A percentile compares a stretch with the other conserved stretches of the same genome.
Conservation (phyloP, 495 filamentous ascomycete species). For the Trichodelitschia bisporula region DNA sequence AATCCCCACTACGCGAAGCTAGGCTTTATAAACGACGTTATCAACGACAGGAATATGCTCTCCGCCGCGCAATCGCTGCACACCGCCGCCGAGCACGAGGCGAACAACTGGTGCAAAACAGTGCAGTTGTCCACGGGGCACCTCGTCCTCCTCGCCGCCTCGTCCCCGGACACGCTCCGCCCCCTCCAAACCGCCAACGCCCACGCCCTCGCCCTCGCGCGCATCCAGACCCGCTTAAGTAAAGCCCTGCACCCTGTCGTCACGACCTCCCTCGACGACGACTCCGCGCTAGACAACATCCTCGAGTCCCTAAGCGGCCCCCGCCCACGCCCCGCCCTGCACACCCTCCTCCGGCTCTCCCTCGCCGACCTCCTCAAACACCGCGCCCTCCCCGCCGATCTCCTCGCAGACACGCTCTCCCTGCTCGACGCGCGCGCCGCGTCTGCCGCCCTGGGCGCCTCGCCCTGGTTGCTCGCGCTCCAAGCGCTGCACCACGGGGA, state of each 20-base stretch:
- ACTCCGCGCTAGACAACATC: conserved; percentile 49
- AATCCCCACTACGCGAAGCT: conserved; percentile 44
- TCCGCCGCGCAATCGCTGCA: conserved; percentile 42
- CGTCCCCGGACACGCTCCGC: too few species aligned
- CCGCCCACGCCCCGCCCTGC: conserved; percentile 34
- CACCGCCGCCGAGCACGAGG: conserved; percentile 39
- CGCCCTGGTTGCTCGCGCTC: too few species aligned
- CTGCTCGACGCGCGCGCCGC: conserved; percentile 32
- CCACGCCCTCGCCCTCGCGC: too few species aligned
- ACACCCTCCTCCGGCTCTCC: conserved; percentile 34
- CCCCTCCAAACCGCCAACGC: too few species aligned
- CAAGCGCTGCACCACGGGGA: too few species aligned
- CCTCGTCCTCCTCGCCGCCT: conserved; percentile 26
- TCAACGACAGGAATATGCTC: conserved; percentile 40
- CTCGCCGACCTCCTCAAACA: conserved; percentile 41
- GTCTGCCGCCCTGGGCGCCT: too few species aligned
- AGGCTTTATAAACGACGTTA: conserved; percentile 85
- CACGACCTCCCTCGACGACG: conserved; percentile 44
- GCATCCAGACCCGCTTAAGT: conserved; percentile 52
- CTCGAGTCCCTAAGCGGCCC: conserved; percentile 37
- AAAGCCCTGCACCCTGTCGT: conserved; percentile 30
- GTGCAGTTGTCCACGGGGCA: conserved; percentile 76
- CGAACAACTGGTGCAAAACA: conserved; percentile 68
- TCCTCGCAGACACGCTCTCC: conserved; percentile 63
- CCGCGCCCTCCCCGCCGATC: conserved; percentile 35